Conservation (phyloP, 164 flowering plant species). For the Berberis vulgaris region DNA sequence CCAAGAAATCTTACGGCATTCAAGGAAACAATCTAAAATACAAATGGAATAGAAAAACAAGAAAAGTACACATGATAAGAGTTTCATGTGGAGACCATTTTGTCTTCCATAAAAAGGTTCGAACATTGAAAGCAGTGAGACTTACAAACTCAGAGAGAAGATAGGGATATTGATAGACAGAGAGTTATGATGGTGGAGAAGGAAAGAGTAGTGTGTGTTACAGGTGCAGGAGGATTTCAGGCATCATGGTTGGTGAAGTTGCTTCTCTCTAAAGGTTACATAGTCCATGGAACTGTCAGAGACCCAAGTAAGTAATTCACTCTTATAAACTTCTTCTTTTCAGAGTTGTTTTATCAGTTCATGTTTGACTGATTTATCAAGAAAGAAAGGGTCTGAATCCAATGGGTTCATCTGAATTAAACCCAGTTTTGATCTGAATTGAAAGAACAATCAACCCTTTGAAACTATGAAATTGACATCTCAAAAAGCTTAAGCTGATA, state of each 20-base stretch:
- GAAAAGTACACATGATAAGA: no score
- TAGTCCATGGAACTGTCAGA: slow-evolving; percentile 53
- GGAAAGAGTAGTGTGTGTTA: slow-evolving; percentile 43
- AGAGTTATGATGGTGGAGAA: slow-evolving; percentile 9
- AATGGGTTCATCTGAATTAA: neutral
- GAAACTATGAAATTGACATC: neutral
- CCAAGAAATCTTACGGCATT: no score
- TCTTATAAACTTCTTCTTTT: no score
- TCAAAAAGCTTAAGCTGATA: no score
- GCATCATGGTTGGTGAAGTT: slow-evolving; percentile 53
- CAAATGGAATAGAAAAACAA: no score
- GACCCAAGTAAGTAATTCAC: slow-evolving; percentile 27
- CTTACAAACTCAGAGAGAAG: neutral
- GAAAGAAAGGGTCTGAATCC: neutral
- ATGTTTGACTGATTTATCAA: no score
- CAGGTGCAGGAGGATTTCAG: slow-evolving; percentile 56
- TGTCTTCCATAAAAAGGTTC: no score
- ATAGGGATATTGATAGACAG: neutral
- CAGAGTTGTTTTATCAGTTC: no score
- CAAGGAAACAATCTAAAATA: no score
- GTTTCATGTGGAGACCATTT: no score
- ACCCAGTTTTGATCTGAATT: neutral
- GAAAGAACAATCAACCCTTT: no score
- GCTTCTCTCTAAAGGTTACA: slow-evolving; percentile 43
- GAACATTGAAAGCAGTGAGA: no score